Percentiles rank a stretch among this genome's conserved stretches.
phyloP scores from a whole-genome alignment of 2,329 filamentous ascomycete genomes.

The Microthyrium microscopicum region DNA sequence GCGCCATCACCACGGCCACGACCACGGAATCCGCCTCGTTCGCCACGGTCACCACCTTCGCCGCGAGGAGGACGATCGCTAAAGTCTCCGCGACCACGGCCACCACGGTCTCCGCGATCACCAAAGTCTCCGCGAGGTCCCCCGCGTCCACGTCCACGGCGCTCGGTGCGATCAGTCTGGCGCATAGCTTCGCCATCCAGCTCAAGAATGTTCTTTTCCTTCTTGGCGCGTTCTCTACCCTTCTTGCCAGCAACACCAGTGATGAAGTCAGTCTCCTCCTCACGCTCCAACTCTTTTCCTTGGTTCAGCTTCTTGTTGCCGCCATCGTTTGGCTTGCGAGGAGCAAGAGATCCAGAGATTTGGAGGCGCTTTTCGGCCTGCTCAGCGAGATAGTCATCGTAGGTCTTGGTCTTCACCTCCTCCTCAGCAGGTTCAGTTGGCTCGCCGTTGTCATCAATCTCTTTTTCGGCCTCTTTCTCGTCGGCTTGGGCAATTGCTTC shows the following conservation, averaged over 20 bases:
- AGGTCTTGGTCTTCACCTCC: conserved; percentile 82
- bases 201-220: conserved; percentile 78
- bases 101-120: conserved; percentile 28
- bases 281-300: conserved; percentile 49
- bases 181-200: conserved; percentile 55
- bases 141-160: conserved; percentile 16
- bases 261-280: conserved; percentile 57
- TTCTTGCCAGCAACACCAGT: conserved; percentile 58
- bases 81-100: conserved; percentile 30
- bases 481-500: conserved; percentile 78
- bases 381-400: conserved; percentile 71
- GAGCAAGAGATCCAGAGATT: conserved; percentile 48
- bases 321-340: conserved; percentile 88
- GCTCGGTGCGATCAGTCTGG: conserved; percentile 46
- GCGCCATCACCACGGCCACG: conserved; percentile 23
- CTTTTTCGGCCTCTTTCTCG: conserved; percentile 46
- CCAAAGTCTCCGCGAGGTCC: conserved; percentile 40
- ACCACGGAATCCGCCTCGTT: conserved; percentile 15
- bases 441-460: conserved; percentile 20
- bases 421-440: conserved; percentile 32
- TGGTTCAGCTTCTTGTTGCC: conserved; percentile 86
- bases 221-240: conserved; percentile 70
- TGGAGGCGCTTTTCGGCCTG: conserved; percentile 60
- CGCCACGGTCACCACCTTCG: conserved; percentile 25
- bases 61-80: conserved; percentile 36